Base-by-base conservation (phyloP, 352 stramenopile genomes). In the Albugo laibachii region DNA sequence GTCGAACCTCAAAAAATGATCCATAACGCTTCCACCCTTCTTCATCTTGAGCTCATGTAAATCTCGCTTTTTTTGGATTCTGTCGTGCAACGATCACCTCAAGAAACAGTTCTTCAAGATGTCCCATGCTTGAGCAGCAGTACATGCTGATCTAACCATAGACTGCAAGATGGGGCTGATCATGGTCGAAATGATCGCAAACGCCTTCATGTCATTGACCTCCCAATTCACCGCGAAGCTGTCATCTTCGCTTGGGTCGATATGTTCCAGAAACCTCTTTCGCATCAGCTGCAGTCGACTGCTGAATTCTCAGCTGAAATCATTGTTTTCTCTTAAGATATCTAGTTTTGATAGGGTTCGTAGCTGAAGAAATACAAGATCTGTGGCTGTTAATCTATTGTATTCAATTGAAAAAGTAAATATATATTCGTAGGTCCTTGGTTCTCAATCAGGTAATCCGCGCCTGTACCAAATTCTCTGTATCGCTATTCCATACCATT, bases 1-100 rank as follows among this genome's bases (percentile, higher is more conserved):
- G 4, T 62, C 42, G 13, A 62, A 58, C n/a, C 16, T n/a, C 18
- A 62, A 44, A 10, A 62, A 16, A 27, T 59, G 48, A n/a, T 59
- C 34, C 39, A 62, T 59, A 21, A 55, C 27, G n/a, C 58, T 24
- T 13, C 27, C 49, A 8, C 38, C 38, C 8, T 43, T 24, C 20
- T 43, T 24, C 38, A 43, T 19, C 38, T 43, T 24, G 20, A 62
- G 59, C 10, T 57, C 56, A 12, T 59, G 38, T 0, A 59, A 36
- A 34, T 62, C 15, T 18, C 52, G 51, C 4, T 53, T 35, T 15
- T 59, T 38, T 40, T 62, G 56, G 5, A 60, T 31, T 48, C 49
- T 49, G 18, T 60, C 49, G 49, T 56, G 40, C 18, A 56, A 44
- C 1, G 34, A 52, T 3, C 47, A 38, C 44, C 56, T 59, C n/a